A percentile compares a stretch with the other conserved stretches of the same genome.
Evolutionary conservation across 2,329 filamentous ascomycete genomes (phyloP).

Genomic region (Aspergillus pseudoglaucus): DNA sequence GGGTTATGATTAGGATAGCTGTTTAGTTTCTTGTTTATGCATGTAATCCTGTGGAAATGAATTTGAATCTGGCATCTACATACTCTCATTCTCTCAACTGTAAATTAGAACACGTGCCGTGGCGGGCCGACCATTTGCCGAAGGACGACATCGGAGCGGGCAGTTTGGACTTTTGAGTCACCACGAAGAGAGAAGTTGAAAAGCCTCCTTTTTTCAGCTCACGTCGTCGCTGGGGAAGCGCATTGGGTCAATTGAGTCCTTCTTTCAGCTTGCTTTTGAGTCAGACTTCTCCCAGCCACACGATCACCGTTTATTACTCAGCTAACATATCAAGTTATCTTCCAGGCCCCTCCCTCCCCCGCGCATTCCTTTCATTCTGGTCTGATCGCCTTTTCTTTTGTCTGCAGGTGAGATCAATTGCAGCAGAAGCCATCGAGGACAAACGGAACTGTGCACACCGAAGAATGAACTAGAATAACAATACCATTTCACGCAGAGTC

Average conservation of each 20-base stretch:
- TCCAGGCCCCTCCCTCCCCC: background rate
- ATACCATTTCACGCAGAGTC: constrained; percentile 13
- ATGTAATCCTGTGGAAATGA: background rate
- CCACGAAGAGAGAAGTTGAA: background rate
- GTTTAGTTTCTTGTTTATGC: background rate
- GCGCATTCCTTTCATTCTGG: background rate
- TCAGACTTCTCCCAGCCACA: background rate
- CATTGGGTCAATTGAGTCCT: background rate
- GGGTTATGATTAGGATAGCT: background rate
- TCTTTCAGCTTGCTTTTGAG: background rate
- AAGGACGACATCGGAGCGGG: constrained; percentile 14
- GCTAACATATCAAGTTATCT: background rate
- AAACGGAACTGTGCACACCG: background rate
- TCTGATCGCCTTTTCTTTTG: background rate
- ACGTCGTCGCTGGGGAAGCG: background rate
- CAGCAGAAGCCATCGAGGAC: background rate
- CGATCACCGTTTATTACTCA: background rate
- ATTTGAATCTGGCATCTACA: background rate
- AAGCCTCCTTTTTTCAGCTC: background rate
- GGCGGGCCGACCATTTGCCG: background rate
- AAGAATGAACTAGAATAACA: constrained; percentile 9
- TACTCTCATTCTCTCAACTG: background rate
- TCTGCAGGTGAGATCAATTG: background rate
- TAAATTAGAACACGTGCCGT: background rate
- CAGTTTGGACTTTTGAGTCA: constrained; percentile 17